Evolutionary conservation across 176 grass and related monocot genomes (phyloP), one percentile per base, ranked within the genome.

Genomic region (Chloris gayana): DNA sequence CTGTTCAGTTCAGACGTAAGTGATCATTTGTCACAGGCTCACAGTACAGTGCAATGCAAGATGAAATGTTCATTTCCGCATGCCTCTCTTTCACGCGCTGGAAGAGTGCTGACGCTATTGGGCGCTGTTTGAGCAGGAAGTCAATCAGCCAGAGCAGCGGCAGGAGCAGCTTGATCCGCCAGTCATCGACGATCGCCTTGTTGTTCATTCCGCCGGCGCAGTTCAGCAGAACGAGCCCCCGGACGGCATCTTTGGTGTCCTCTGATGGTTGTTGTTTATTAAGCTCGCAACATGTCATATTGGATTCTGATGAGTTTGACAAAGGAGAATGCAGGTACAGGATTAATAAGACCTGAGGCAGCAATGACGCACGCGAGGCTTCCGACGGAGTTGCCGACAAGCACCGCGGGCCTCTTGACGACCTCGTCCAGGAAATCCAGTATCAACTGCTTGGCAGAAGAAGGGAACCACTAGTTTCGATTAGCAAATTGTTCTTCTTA

Each of bases 121-220:
- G 61, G 30, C 61, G 92, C 54, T 95, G 92, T 18, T 93, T 99
- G 33, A 99, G 86, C 27, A 95, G 77, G 18, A 99, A 83, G 72
- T 99, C 96, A 0, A 99, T 79, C 27, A 99, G 86, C 96, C 74
- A 91, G 50, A 95, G 90, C 68, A 99, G 82, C 62, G 96, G 90
- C 57, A 91, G 74, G 63, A 95, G 69, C 38, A 95, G 32, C 80
- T 95, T 98, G 37, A 98, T 95, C 79, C 96, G 91, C 96, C 92
- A 98, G 73, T 98, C 96, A 37, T 98, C 96, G 3, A 98, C 96
- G 53, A 98, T 89, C 18, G 92, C 96, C 64, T 98, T 98, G 80
- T 98, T 98, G 90, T 99, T 95, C 92, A 99, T 95, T 51, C 92
- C 92, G 4, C 96, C 96, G 4, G 96, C 82, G 50, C 90, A 99